A percentile compares a stretch with the other conserved stretches of the same genome.
phyloP scores from a whole-genome alignment of 257 asterid species.

The Avicennia marina region DNA sequence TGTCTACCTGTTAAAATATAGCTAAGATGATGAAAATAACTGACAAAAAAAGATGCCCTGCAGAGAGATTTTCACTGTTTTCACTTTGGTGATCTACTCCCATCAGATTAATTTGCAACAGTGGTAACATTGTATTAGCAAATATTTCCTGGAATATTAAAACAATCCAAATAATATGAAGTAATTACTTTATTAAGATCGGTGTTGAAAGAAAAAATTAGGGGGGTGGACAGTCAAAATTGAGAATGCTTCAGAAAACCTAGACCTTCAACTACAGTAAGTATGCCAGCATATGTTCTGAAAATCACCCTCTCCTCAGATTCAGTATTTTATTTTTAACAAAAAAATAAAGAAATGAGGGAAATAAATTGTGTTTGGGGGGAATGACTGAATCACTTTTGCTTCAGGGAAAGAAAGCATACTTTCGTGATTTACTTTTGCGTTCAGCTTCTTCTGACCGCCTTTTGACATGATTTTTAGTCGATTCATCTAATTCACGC shows the following conservation, averaged over 20 bases:
- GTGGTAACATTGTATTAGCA: no score
- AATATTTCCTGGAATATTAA: constrained; percentile 9
- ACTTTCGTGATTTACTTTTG: constrained; percentile 71
- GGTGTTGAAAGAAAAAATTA: constrained; percentile 6
- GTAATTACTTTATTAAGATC: not conserved
- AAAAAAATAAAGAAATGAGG: not conserved
- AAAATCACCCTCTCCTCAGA: no score
- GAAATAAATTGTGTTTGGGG: not conserved
- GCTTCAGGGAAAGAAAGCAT: constrained; percentile 26
- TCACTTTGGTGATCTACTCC: no score
- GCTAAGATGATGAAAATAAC: no score
- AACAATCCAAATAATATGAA: not conserved
- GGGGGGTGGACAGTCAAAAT: constrained; percentile 1
- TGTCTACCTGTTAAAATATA: no score
- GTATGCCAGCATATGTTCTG: no score
- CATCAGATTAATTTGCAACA: no score
- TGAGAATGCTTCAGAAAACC: no score
- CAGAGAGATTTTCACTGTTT: no score
- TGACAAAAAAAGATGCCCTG: no score
- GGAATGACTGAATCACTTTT: not conserved
- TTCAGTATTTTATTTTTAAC: no score
- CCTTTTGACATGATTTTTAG: constrained; percentile 87
- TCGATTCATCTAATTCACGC: constrained; percentile 89
- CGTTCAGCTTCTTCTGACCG: constrained; percentile 92
- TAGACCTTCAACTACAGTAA: no score